Conservation (phyloP, 2,329 filamentous ascomycete genomes). For the Mycosphaerella arachidis region DNA sequence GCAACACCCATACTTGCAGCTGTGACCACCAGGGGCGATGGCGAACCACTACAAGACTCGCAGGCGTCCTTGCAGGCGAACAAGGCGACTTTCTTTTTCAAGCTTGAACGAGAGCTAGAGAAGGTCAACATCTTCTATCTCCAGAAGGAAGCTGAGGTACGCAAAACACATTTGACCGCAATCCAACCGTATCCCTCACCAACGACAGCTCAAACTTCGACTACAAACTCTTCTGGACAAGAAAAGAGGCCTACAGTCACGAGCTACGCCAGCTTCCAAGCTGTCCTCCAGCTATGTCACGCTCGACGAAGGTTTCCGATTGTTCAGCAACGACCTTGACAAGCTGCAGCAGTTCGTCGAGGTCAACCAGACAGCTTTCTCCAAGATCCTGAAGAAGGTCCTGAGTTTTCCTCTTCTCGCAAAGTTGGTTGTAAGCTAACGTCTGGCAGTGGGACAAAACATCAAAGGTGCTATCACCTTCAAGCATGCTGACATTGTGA, state of each 20-base stretch:
- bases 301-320: constrained; percentile 91
- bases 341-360: constrained; percentile 97
- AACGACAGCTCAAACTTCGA: constrained; percentile 75
- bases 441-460: constrained; percentile 85
- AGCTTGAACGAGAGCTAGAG: constrained; percentile 92
- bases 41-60: constrained; percentile 58
- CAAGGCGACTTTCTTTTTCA: constrained; percentile 98
- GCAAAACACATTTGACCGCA: constrained; percentile 26
- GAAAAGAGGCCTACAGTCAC: constrained; percentile 83
- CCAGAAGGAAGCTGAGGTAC: constrained; percentile 94
- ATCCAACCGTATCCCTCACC: constrained; percentile 8
- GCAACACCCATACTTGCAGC: constrained; percentile 79
- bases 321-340: constrained; percentile 93
- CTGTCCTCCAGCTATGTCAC: constrained; percentile 91
- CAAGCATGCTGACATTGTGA: constrained; percentile 3
- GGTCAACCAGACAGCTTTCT: constrained; percentile 95
- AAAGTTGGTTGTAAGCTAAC: constrained; percentile 35
- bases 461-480: constrained; percentile 62
- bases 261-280: constrained; percentile 67
- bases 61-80: constrained; percentile 90
- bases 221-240: constrained; percentile 91
- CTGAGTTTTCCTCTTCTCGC: constrained; percentile 19
- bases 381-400: constrained; percentile 95
- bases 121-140: constrained; percentile 98
- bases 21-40: constrained; percentile 52